phyloP scores from a whole-genome alignment of 2,329 filamentous ascomycete genomes.

The Fusarium marasasianum region DNA sequence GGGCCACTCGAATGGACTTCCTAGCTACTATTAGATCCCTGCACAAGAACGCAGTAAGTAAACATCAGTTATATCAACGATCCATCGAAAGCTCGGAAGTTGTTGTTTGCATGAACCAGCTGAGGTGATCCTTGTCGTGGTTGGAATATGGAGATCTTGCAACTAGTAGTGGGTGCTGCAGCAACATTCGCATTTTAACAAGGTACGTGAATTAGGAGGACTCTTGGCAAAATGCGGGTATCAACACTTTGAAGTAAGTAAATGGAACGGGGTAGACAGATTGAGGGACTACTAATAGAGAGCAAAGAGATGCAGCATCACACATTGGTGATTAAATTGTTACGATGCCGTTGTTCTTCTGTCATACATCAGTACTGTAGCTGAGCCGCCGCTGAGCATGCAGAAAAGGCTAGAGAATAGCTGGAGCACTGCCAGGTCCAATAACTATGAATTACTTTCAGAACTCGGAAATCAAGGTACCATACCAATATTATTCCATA shows the following conservation, averaged over 20 bases:
- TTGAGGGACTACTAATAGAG: no score
- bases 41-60: no score
- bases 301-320: not conserved
- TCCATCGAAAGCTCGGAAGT: no score
- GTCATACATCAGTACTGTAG: not conserved
- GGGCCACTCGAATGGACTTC: no score
- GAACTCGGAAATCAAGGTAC: accelerated
- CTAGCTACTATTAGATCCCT: no score
- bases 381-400: not conserved
- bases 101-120: no score
- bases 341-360: not conserved
- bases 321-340: no score
- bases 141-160: no score
- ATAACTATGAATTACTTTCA: accelerated
- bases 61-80: no score
- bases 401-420: not conserved
- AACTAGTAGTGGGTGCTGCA: not conserved
- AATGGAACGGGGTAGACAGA: not conserved
- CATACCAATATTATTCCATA: not conserved
- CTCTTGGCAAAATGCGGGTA: not conserved
- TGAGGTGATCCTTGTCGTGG: no score
- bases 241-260: accelerated
- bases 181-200: not conserved
- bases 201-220: no score
- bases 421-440: no score